Evolutionary conservation across 768 basidiomycete species (phyloP), one percentile per base, ranked within the genome.

Genomic region (Lactifluus piperatus): DNA sequence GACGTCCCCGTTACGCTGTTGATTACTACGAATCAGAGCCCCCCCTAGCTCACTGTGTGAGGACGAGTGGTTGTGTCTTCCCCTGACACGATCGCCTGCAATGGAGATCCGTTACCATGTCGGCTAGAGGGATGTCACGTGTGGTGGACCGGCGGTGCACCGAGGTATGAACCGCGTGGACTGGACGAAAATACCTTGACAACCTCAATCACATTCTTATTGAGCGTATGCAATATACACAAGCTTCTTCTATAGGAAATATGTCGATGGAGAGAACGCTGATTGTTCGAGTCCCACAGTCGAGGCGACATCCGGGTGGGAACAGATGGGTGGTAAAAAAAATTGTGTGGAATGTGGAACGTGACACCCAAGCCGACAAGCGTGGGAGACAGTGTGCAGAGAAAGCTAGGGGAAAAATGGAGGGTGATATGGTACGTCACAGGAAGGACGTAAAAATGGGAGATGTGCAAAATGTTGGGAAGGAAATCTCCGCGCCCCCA

Each of bases 181-280:
- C 37, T 4, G 5, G 7, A 13, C 2, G 51, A 44, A n/a, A 43
- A 20, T 44, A 30, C 24, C 45, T 55, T 43, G 20, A 51, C 32
- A n/a, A 47, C 50, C 41, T 37, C 14, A 37, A 53, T 51, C 41
- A 37, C 32, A 60, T 46, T 46, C 54, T 56, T 36, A 29, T 32
- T 45, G 37, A 36, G 47, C 51, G 14, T 51, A 49, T 34, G 60
- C 55, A 14, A 46, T 44, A 47, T 47, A 56, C 54, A 61, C 2
- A 39, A 56, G 43, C 30, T 43, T 9, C 49, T 47, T 61, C 60
- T 61, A 61, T 56, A 18, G 27, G 32, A 60, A 56, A 51, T 37
- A 32, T 22, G 4, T 53, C 57, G 29, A 55, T n/a, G 39, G 29
- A 56, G 27, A 58, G 45, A 37, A 26, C 26, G 45, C 24, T 30